These are phyloP conservation scores for Boletellus deceptivus DNA, from an alignment of 1,284 basidiomycete species.

Conservation along the genomic window DNA sequence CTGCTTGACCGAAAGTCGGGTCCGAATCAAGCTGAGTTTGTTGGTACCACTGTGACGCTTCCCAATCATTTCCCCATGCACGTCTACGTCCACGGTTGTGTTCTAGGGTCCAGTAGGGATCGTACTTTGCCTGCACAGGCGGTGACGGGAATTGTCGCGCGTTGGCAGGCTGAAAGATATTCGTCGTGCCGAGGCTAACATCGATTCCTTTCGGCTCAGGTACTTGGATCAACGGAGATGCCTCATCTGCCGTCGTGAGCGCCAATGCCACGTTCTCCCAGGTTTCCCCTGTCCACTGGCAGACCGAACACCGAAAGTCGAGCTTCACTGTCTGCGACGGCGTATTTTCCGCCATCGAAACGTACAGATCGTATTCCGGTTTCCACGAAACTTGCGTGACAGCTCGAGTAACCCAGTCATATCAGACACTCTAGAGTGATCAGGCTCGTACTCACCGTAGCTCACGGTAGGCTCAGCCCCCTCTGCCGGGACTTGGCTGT, in stretches of 20 bases:
- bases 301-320: slow-evolving; percentile 22
- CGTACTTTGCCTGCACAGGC: too few species aligned
- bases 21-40: too few species aligned
- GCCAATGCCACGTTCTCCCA: slow-evolving; percentile 23
- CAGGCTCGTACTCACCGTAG: slow-evolving; percentile 14
- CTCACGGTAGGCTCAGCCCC: slow-evolving; percentile 16
- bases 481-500: slow-evolving; percentile 1
- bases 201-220: slow-evolving; percentile 23
- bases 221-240: slow-evolving; percentile 15
- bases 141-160: too few species aligned
- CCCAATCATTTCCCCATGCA: too few species aligned
- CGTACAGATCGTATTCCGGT: slow-evolving; percentile 19
- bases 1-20: too few species aligned
- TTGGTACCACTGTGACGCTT: too few species aligned
- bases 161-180: too few species aligned
- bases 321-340: slow-evolving; percentile 15
- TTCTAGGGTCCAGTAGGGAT: too few species aligned
- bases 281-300: slow-evolving; percentile 21
- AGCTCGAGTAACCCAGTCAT: slow-evolving; percentile 1
- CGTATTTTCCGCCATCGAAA: slow-evolving; percentile 9
- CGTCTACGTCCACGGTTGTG: too few species aligned
- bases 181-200: slow-evolving; percentile 8
- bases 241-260: slow-evolving; percentile 17
- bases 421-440: not conserved
- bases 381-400: slow-evolving; percentile 20